Percentiles rank a stretch among this genome's conserved stretches.
These are phyloP conservation scores for Picea sitchensis DNA, from an alignment of 75 land plant genomes.

Conservation along the genomic window DNA sequence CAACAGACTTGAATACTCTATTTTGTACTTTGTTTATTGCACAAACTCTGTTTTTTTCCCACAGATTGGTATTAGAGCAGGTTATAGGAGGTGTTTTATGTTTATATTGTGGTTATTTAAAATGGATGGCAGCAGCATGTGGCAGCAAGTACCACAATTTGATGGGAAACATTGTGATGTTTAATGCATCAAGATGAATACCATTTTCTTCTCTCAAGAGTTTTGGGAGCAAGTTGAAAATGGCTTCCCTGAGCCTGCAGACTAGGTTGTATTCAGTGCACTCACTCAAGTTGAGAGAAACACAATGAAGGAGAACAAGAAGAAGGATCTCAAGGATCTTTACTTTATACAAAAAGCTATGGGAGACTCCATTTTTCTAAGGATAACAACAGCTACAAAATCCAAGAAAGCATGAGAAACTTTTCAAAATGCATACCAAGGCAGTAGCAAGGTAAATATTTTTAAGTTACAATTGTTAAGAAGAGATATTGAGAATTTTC, in stretches of 20 bases:
- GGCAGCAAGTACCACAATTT: too few species aligned
- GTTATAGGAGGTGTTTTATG: too few species aligned
- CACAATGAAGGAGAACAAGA: neutral
- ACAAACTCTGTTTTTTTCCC: too few species aligned
- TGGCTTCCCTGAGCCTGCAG: neutral
- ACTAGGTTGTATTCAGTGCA: too few species aligned
- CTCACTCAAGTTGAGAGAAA: neutral
- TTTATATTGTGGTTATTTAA: too few species aligned
- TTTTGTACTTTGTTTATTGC: too few species aligned
- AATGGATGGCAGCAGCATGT: too few species aligned
- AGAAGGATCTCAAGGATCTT: neutral
- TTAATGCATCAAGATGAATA: neutral
- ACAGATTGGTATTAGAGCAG: too few species aligned
- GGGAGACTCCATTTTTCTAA: neutral
- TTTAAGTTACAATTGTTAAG: neutral
- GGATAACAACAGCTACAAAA: neutral
- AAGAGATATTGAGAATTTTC: neutral
- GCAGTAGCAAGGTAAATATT: neutral
- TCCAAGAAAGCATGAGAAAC: neutral
- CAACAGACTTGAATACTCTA: too few species aligned
- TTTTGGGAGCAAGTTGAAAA: neutral
- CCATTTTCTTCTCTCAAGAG: neutral
- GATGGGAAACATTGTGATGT: too few species aligned
- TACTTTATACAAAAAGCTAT: neutral
- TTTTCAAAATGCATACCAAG: neutral